Evolutionary conservation across 129 eudicot genomes (phyloP).

Genomic region (Pulicaria dysenterica): DNA sequence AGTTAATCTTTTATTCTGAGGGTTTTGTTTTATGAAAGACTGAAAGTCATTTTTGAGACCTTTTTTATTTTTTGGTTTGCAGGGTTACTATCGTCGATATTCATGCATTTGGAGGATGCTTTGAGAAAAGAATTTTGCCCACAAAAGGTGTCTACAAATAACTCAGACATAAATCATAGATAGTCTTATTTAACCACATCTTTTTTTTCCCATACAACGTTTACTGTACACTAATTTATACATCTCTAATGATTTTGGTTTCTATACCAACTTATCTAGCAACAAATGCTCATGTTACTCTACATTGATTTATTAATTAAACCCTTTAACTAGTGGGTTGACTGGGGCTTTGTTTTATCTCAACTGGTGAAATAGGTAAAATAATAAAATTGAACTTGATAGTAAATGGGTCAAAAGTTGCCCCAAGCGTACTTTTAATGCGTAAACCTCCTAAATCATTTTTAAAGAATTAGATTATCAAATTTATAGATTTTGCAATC

Average conservation of each 20-base stretch:
- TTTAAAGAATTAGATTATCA: neutral
- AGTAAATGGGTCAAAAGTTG: too few species aligned
- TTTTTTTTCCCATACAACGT: conserved; percentile 13
- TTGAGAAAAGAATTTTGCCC: conserved; percentile 51
- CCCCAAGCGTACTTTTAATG: too few species aligned
- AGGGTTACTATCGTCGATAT: conserved; percentile 51
- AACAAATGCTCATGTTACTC: neutral
- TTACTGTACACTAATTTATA: conserved; percentile 2
- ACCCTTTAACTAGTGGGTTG: too few species aligned
- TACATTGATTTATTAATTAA: neutral
- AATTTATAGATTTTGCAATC: too few species aligned
- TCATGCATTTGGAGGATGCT: conserved; percentile 56
- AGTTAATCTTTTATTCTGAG: neutral
- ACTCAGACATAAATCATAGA: conserved; percentile 16
- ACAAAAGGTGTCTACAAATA: conserved; percentile 38
- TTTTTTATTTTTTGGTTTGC: conserved; percentile 31
- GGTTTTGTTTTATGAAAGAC: conserved; percentile 4
- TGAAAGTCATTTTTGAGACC: neutral
- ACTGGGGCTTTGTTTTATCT: too few species aligned
- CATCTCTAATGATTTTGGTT: neutral
- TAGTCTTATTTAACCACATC: neutral
- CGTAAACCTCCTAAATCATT: neutral
- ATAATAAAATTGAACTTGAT: too few species aligned
- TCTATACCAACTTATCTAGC: conserved; percentile 1
- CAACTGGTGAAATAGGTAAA: too few species aligned